Evolutionary conservation across 768 basidiomycete genomes (phyloP), one percentile per base, ranked within the genome.

Genomic region (Tylopilus subfusipes): DNA sequence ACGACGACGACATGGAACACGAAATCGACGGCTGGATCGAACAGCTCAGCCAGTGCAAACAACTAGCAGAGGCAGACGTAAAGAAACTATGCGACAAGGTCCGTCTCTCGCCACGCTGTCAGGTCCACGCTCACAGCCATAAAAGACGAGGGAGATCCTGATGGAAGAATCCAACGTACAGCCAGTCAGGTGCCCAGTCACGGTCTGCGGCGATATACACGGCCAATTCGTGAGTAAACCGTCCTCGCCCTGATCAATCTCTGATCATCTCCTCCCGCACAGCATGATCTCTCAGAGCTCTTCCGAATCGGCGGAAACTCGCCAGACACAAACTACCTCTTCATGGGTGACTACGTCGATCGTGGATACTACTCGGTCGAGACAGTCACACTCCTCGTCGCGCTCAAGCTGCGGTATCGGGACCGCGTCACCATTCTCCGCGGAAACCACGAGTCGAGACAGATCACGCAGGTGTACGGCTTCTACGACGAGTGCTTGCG

Each of bases 271-370:
- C 55, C 43, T 55, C 48, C 29, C 65, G 13, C 63, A 64, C 77
- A 99, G 96, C 97, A 99, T 75, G 97, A 99, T 78, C 89, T 99
- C 52, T 96, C 94, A 54, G 97, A 99, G 72, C 87, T 98, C 39
- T 98, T 99, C 76, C 87, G 95, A 52, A 98, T 98, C 69, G 97
- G 97, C 50, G 97, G 97, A 47, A 96, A 97, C 76, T 96, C 93
- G 14, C 97, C 97, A 42, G 94, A 97, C 74, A 99, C 97, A 61
- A 99, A 98, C 76, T 99, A 99, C 73, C 88, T 99, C 65, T 99
- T 98, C 79, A 99, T 99, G 97, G 97, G 97, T 27, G 97, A 99
- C 79, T 99, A 98, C 70, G 97, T 98, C 64, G 97, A 98, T 77
- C 86, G 95, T 67, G 96, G 96, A 19, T 99, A 98, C 79, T 98